Percentiles rank a stretch among this genome's conserved stretches.
Conservation (phyloP, 73 alveolate species). For the Tetrahymena malaccensis region DNA sequence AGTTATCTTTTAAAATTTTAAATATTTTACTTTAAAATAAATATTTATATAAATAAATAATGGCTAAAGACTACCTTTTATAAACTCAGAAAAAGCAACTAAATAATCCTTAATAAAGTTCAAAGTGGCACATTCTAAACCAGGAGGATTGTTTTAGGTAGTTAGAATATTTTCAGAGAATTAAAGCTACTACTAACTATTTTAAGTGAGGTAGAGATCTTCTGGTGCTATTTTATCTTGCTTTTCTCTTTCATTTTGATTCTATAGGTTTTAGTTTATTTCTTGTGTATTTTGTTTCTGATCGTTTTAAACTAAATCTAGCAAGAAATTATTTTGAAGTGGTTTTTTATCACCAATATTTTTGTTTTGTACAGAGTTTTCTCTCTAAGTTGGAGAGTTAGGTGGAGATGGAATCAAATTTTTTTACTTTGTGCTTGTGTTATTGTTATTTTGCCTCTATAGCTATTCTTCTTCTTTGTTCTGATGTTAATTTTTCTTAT, state of each 20-base stretch:
- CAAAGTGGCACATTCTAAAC: constrained; percentile 7
- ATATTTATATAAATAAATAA: not conserved
- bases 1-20: not conserved
- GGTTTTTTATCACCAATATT: not conserved
- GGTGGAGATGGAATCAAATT: not conserved
- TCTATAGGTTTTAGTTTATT: not conserved
- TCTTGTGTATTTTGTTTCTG: not conserved
- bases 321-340: not conserved
- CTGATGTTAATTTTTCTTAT: not conserved
- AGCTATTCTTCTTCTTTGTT: not conserved
- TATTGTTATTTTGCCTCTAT: not conserved
- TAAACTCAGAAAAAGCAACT: constrained; percentile 19
- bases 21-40: not conserved
- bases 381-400: not conserved
- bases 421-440: not conserved
- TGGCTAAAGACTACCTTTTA: not conserved
- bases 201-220: not conserved
- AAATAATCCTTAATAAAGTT: constrained; percentile 25
- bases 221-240: not conserved
- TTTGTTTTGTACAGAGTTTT: not conserved
- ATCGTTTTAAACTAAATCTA: not conserved
- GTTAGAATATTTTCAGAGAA: not conserved
- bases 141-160: not conserved
- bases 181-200: not conserved
- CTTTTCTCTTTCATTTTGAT: not conserved